These are phyloP conservation scores for Saccharomycopsis sp. DNA, from an alignment of 805 yeast species.

Conservation along the genomic window DNA sequence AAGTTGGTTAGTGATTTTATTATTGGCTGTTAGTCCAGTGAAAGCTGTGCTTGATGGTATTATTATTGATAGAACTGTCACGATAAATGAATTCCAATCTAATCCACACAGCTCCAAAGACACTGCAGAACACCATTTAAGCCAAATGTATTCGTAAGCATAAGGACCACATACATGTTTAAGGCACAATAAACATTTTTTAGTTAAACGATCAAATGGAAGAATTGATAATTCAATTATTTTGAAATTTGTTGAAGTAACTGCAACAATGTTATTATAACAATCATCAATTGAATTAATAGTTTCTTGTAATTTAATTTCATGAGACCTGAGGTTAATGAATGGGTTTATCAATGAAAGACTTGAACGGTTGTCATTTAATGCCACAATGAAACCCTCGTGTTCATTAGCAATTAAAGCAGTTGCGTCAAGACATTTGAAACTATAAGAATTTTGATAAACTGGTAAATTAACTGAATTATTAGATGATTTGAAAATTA, in stretches of 20 bases:
- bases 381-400: slow-evolving; percentile 40
- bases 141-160: slow-evolving; percentile 50
- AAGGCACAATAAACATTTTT: slow-evolving; percentile 41
- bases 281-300: slow-evolving; percentile 24
- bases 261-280: slow-evolving; percentile 25
- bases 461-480: slow-evolving; percentile 30
- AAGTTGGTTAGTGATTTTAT: slow-evolving; percentile 16
- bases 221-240: slow-evolving; percentile 33
- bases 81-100: slow-evolving; percentile 57
- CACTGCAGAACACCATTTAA: slow-evolving; percentile 54
- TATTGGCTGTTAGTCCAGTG: slow-evolving; percentile 19
- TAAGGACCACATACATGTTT: slow-evolving; percentile 51
- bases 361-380: slow-evolving; percentile 32
- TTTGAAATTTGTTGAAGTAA: slow-evolving; percentile 23
- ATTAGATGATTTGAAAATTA: slow-evolving; percentile 36
- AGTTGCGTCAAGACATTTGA: slow-evolving; percentile 34
- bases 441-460: slow-evolving; percentile 29
- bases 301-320: slow-evolving; percentile 23
- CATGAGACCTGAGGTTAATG: slow-evolving; percentile 32
- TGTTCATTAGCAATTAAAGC: slow-evolving; percentile 30
- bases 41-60: slow-evolving; percentile 37
- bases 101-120: slow-evolving; percentile 31
- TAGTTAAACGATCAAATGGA: slow-evolving; percentile 41
- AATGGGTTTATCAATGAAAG: slow-evolving; percentile 48
- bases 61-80: slow-evolving; percentile 42